A percentile compares a stretch with the other conserved stretches of the same genome.
These are phyloP conservation scores for Sarocladium oryzae DNA, from an alignment of 2,329 filamentous ascomycete genomes.

Conservation along the genomic window DNA sequence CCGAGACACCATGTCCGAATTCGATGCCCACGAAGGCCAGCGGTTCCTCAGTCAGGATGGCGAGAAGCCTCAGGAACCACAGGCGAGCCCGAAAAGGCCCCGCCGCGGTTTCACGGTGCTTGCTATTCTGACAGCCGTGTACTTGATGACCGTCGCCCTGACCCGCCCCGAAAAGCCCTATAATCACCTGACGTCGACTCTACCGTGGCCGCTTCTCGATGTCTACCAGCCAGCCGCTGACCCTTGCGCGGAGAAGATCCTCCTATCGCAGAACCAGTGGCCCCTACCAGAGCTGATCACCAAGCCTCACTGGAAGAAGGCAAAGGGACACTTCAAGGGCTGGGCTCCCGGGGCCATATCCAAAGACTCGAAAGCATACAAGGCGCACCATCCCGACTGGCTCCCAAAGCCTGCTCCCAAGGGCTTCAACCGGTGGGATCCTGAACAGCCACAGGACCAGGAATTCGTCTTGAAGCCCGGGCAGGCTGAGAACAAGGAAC, in stretches of 20 bases:
- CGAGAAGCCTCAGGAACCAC: not conserved
- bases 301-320: constrained; percentile 19
- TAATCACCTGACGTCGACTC: constrained; percentile 25
- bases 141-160: constrained; percentile 16
- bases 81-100: not conserved
- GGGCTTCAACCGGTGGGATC: constrained; percentile 18
- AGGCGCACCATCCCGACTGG: constrained; percentile 21
- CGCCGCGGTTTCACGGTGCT: not conserved
- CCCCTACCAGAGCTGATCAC: constrained; percentile 23
- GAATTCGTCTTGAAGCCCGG: constrained; percentile 1
- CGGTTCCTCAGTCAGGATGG: not conserved
- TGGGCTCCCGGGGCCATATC: constrained; percentile 24
- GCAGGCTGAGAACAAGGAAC: not conserved
- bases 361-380: constrained; percentile 18
- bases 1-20: not conserved
- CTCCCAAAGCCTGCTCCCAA: constrained; percentile 20
- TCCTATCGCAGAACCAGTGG: constrained; percentile 18
- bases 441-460: not conserved
- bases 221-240: constrained; percentile 20
- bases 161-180: constrained; percentile 24
- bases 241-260: constrained; percentile 19
- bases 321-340: constrained; percentile 24
- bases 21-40: constrained; percentile 5
- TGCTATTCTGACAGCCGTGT: constrained; percentile 15
- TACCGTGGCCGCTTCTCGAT: constrained; percentile 24